Conservation (phyloP, 164 flowering plant genomes). For the Vitis amurensis region DNA sequence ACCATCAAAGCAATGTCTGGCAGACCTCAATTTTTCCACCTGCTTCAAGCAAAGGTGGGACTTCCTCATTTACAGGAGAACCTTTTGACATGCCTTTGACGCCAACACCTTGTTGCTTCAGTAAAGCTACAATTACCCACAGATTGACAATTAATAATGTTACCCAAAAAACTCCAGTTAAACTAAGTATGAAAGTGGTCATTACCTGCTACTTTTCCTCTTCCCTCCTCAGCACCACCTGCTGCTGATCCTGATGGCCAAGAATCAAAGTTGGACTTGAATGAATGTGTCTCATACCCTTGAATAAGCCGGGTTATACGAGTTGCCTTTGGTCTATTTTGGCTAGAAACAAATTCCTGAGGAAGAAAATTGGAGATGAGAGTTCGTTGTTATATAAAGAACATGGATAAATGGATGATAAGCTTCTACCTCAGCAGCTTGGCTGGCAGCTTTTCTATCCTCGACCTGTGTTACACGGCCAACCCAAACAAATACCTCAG, state of each 20-base stretch:
- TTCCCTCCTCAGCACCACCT: slow-evolving; percentile 86
- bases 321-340: slow-evolving; percentile 87
- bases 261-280: slow-evolving; percentile 92
- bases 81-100: slow-evolving; percentile 74
- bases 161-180: slow-evolving; percentile 6
- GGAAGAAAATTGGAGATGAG: slow-evolving; percentile 12
- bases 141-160: slow-evolving; percentile 12
- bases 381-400: background rate
- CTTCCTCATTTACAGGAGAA: slow-evolving; percentile 79
- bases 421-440: slow-evolving; percentile 79
- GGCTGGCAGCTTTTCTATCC: slow-evolving; percentile 90
- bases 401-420: slow-evolving; percentile 5
- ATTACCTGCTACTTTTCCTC: slow-evolving; percentile 98
- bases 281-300: slow-evolving; percentile 91
- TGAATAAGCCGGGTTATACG: slow-evolving; percentile 84
- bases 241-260: slow-evolving; percentile 88
- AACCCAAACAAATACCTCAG: slow-evolving; percentile 93
- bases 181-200: background rate
- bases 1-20: slow-evolving; percentile 2
- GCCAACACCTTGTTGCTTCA: slow-evolving; percentile 98
- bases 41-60: slow-evolving; percentile 90
- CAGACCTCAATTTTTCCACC: slow-evolving; percentile 94
- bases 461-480: slow-evolving; percentile 97
- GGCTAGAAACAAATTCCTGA: slow-evolving; percentile 79
- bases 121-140: slow-evolving; percentile 57